Evolutionary conservation across 164 flowering plant genomes (phyloP).

Genomic region (Santalum album): DNA sequence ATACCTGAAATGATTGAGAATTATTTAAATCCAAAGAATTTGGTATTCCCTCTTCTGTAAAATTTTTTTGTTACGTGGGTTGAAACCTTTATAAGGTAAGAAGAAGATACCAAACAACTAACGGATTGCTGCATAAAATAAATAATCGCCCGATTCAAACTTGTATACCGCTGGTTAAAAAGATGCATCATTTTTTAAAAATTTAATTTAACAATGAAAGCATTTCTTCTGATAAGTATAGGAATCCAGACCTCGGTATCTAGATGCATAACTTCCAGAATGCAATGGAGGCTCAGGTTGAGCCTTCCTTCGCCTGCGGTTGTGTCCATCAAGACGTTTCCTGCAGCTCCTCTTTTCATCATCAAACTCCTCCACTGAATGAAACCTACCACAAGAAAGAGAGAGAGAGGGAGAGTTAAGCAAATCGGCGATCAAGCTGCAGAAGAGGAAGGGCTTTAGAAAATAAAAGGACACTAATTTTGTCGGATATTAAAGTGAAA

Average conservation of each 20-base stretch:
- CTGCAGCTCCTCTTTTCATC: neutral
- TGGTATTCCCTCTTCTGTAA: neutral
- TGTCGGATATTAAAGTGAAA: too few relatives aligned
- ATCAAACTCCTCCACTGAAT: neutral
- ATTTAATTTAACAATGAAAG: neutral
- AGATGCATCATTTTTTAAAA: neutral
- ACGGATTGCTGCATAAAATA: too few relatives aligned
- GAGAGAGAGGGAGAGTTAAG: too few relatives aligned
- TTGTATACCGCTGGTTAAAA: neutral
- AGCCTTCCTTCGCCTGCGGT: neutral
- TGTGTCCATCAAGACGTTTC: constrained; percentile 3
- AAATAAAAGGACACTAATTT: too few relatives aligned
- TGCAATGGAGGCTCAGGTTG: neutral
- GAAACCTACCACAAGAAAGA: neutral
- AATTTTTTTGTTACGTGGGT: too few relatives aligned
- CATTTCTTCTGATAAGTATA: too few relatives aligned
- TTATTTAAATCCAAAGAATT: neutral
- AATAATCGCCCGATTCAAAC: neutral
- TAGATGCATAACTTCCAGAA: neutral
- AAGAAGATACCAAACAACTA: too few relatives aligned
- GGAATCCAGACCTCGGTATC: neutral
- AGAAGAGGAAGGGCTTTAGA: too few relatives aligned
- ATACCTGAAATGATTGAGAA: too few relatives aligned
- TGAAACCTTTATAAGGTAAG: too few relatives aligned
- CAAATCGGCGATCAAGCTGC: too few relatives aligned